Evolutionary conservation across 805 yeast species (phyloP).

Genomic region (Schwanniomyces pseudopolymorphus): DNA sequence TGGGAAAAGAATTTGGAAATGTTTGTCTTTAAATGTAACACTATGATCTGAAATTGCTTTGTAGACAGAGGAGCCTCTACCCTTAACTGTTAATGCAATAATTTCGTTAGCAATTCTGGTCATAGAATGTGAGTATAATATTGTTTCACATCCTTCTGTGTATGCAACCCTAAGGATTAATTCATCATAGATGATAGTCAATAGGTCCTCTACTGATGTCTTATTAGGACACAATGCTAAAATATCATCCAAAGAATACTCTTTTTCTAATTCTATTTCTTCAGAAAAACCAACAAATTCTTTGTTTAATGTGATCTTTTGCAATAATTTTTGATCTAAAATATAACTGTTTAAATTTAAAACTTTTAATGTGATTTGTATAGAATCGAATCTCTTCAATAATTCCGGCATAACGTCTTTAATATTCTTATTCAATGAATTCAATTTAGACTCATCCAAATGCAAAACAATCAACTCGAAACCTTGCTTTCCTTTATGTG

Average conservation of each 20-base stretch:
- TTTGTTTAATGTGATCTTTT: constrained; percentile 30
- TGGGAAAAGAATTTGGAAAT: constrained; percentile 60
- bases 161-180: constrained; percentile 48
- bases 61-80: constrained; percentile 75
- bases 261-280: constrained; percentile 6
- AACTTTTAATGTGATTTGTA: constrained; percentile 35
- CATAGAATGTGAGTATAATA: constrained; percentile 77
- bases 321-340: constrained; percentile 22
- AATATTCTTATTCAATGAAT: constrained; percentile 13
- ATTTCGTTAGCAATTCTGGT: constrained; percentile 78
- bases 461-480: constrained; percentile 56
- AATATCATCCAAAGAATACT: constrained; percentile 28
- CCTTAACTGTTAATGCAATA: constrained; percentile 78
- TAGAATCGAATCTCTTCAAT: constrained; percentile 15
- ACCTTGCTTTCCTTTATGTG: constrained; percentile 67
- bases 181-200: constrained; percentile 45
- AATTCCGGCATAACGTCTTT: constrained; percentile 17
- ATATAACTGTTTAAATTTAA: constrained; percentile 44
- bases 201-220: constrained; percentile 67
- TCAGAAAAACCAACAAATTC: constrained; percentile 21
- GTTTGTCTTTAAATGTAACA: constrained; percentile 22
- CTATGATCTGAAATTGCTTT: constrained; percentile 46
- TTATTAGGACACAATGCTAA: constrained; percentile 45
- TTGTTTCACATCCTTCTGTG: constrained; percentile 47
- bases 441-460: constrained; percentile 38